A percentile compares a stretch with the other conserved stretches of the same genome.
phyloP scores from a whole-genome alignment of 352 stramenopile genomes.

The Globisporangium yorkense region DNA sequence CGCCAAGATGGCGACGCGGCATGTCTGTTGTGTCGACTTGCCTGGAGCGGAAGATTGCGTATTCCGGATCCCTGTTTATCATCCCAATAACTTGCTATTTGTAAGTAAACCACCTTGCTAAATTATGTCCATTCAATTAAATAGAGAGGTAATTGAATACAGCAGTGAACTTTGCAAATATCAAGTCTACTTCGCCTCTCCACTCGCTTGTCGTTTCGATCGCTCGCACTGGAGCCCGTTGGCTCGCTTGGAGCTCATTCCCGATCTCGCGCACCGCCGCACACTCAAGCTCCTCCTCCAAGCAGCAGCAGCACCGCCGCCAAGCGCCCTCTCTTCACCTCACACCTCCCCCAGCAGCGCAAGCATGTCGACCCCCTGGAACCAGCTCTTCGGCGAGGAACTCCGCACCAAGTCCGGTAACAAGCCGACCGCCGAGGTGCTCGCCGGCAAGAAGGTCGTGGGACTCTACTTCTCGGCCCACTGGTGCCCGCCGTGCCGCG shows the following conservation, averaged over 20 bases:
- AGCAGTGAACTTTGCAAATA: too few species aligned
- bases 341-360: not conserved
- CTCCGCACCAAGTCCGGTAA: constrained; percentile 71
- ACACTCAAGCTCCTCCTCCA: not conserved
- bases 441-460: constrained; percentile 77
- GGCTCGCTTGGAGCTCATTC: not conserved
- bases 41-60: too few species aligned
- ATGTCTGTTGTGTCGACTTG: too few species aligned
- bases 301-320: too few species aligned
- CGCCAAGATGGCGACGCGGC: too few species aligned
- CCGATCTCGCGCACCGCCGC: not conserved
- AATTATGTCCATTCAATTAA: too few species aligned
- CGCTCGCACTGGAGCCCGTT: not conserved
- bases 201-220: not conserved
- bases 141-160: too few species aligned
- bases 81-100: too few species aligned
- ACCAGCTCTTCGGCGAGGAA: constrained; percentile 57
- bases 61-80: too few species aligned
- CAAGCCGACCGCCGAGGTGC: constrained; percentile 62
- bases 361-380: constrained; percentile 36
- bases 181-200: too few species aligned
- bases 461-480: constrained; percentile 96
- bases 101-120: too few species aligned
- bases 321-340: not conserved
- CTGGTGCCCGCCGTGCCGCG: constrained; percentile 92